These are phyloP conservation scores for Cryptococcus deneoformans DNA, from an alignment of 1,284 basidiomycete genomes.

Conservation along the genomic window DNA sequence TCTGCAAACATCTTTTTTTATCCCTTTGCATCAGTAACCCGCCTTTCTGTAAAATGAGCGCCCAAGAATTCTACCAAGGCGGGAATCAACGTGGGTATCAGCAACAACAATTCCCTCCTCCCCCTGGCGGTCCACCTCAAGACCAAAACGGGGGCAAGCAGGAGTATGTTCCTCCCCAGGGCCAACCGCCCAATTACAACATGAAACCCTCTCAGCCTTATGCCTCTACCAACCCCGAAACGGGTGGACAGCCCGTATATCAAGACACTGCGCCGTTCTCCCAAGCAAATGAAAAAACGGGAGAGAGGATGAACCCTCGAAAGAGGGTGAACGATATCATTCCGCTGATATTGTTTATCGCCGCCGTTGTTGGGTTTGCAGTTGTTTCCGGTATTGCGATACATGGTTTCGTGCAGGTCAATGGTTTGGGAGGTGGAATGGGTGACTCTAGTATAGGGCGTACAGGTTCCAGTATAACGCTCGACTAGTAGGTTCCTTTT, in stretches of 20 bases:
- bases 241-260: slow-evolving; percentile 13
- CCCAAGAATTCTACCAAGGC: slow-evolving; percentile 26
- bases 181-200: slow-evolving; percentile 16
- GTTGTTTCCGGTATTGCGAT: slow-evolving; percentile 66
- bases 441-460: slow-evolving; percentile 24
- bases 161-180: slow-evolving; percentile 5
- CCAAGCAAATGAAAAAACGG: slow-evolving; percentile 54
- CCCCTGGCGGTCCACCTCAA: slow-evolving; percentile 14
- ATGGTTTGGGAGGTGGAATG: slow-evolving; percentile 55
- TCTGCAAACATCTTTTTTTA: no score
- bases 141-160: slow-evolving; percentile 8
- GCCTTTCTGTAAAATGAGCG: slow-evolving; percentile 21
- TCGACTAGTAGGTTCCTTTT: slow-evolving; percentile 26
- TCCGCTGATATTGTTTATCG: slow-evolving; percentile 66
- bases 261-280: slow-evolving; percentile 54
- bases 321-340: slow-evolving; percentile 68
- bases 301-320: slow-evolving; percentile 65
- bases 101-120: slow-evolving; percentile 5
- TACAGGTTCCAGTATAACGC: slow-evolving; percentile 31
- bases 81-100: slow-evolving; percentile 8
- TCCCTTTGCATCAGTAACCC: no score
- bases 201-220: slow-evolving; percentile 46
- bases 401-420: slow-evolving; percentile 60
- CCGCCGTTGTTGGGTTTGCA: slow-evolving; percentile 65
- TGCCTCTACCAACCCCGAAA: slow-evolving; percentile 18